Evolutionary conservation across 2,329 filamentous ascomycete species (phyloP), one percentile per base, ranked within the genome.

Genomic region (Sporothrix pseudoabietina): DNA sequence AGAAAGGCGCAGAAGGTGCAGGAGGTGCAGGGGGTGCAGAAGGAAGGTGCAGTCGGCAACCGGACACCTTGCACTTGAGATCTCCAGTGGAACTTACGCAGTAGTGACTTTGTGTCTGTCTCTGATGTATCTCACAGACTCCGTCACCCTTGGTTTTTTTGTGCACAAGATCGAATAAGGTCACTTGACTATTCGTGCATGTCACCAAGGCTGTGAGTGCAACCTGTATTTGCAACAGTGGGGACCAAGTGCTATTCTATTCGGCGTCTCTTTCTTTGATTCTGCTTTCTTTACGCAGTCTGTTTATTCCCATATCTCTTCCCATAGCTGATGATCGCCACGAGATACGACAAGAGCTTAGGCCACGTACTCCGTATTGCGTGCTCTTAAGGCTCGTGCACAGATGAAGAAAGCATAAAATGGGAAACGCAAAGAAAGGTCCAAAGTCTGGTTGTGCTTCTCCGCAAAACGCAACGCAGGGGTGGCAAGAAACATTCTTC

Each of bases 1-100:
- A 68, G 22, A 44, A 47, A 26, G n/a, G 32, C 8, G n/a, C n/a
- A 30, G 39, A 3, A 14, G 61, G 4, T 6, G 35, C 35, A 16
- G n/a, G 2, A n/a, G 8, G 19, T 10, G 35, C 57, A 61, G 16
- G 35, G 5, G 61, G n/a, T 49, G 44, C 44, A 49, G 14, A 14
- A 49, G 44, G 44, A 49, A 49, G 44, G 14, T 55, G 52, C 52
- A 55, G 52, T 26, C 3, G 52, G 39, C 22, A 68, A 35, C 12
- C 44, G 65, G 44, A 68, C 65, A 68, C 44, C 65, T 68, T 68
- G 65, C 65, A 52, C 52, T 49, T 22, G 44, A 32, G 30, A 52
- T 68, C 44, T 22, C 26, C 41, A 49, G 63, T 47, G 41, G 10
- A 30, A 59, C 55, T 30, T 35, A 26, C 26, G 26, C 26, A 26